Conservation (phyloP, 257 asterid genomes). For the Solanum paucissectum region DNA sequence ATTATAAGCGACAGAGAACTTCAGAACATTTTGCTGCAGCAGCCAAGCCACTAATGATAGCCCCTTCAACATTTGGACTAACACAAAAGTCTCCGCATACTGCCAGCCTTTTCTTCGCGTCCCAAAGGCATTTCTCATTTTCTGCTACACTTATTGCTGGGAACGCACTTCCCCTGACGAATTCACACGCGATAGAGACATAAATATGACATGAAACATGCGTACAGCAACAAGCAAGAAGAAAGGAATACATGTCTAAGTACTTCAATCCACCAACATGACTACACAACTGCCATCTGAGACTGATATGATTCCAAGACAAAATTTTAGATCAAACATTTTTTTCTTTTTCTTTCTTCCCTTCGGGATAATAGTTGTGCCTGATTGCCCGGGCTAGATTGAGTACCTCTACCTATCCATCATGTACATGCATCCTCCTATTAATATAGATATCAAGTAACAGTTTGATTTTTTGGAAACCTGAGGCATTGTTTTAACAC, state of each 20-base stretch:
- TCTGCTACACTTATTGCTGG: constrained; percentile 50
- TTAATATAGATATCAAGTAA: neutral
- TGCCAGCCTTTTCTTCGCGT: constrained; percentile 47
- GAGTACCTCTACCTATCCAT: neutral
- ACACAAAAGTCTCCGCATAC: constrained; percentile 84
- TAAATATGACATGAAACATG: neutral
- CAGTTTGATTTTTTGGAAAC: neutral
- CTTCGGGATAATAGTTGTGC: neutral
- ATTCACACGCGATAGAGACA: neutral
- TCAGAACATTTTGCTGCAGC: constrained; percentile 63
- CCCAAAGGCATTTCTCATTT: constrained; percentile 78
- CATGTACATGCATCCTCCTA: neutral
- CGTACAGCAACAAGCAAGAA: neutral
- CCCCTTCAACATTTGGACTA: constrained; percentile 77
- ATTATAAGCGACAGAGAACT: constrained; percentile 22
- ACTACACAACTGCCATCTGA: neutral
- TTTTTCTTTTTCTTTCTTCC: neutral
- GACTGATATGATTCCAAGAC: neutral
- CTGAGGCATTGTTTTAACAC: neutral
- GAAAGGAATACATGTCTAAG: neutral
- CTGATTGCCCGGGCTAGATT: neutral
- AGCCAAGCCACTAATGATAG: constrained; percentile 69
- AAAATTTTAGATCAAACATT: neutral
- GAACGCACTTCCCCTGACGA: constrained; percentile 81
- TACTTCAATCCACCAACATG: neutral